Evolutionary conservation across 2,329 filamentous ascomycete genomes (phyloP), one percentile per base, ranked within the genome.

Genomic region (Aschersonia sp.): DNA sequence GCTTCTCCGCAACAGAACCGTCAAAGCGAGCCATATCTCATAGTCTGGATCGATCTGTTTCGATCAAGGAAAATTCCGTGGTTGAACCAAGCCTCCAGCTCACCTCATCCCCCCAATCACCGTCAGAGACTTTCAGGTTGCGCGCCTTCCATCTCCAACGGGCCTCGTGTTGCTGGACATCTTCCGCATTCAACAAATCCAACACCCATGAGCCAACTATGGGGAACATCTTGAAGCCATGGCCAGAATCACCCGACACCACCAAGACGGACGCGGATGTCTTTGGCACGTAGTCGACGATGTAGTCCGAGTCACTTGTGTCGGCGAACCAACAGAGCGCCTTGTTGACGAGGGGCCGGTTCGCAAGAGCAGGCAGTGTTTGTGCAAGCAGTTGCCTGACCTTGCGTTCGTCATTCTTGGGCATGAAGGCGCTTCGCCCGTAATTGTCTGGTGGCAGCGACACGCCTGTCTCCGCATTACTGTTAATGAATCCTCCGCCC

Each of bases 311-410:
- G 53, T 80, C 74, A 6, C 60, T 65, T 0, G 76, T 77, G 53
- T 83, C 79, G 0, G 76, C 75, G 50, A 77, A 77, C 78, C 78
- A 82, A 55, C 79, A 82, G n/a, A 82, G 59, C 1, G 66, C 68
- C 54, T 71, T 70, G 32, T 71, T 64, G 2, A 81, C 69, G n/a
- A 82, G 62, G 0, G 76, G 76, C 4, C 77, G 58, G 12, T 77
- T 66, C 0, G 71, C 69, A 22, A 80, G 63, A 41, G 61, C 62
- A 0, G 76, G 76, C 0, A 81, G 62, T 0, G 73, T 73, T 45
- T 79, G 66, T 6, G 57, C 53, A 3, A 81, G 62, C 35, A 80
- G 58, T 35, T 65, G 60, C 6, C 74, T 67, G 42, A 79, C 61
- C 54, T 71, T 69, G 29, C 53, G 53, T 56, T 81, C 76, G 49